Evolutionary conservation across 2,329 filamentous ascomycete genomes (phyloP), one percentile per base, ranked within the genome.

Genomic region (Cercospora zeae-maydis): DNA sequence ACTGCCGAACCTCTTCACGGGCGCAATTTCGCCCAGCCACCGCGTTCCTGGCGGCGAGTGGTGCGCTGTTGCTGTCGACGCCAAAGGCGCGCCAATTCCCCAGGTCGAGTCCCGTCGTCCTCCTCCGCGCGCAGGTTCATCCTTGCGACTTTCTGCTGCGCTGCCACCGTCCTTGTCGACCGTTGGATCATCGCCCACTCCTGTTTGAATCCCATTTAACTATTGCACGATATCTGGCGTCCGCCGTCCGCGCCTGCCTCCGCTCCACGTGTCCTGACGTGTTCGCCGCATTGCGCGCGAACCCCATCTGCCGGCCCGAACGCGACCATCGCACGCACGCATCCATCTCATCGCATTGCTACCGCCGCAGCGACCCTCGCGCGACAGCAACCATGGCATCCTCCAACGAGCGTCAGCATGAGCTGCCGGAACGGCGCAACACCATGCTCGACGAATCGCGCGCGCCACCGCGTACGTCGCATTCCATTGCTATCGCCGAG

Each of bases 371-470:
- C 10, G 24, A 39, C 19, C 19, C 10, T 45, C 34, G 37, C 49
- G 49, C 33, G 31, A 45, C 21, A 19, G 51, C 34, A 45, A 52
- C 54, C 49, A 58, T 59, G 57, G 19, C 57, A 34, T 31, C 57
- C 30, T 59, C 57, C 14, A 52, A 37, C 45, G 42, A 52, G n/a
- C 57, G 57, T 21, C 42, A 59, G 61, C 62, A 64, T 34, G 30
- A 27, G 47, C 79, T 91, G 67, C 88, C 88, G 34, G 77, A 79
- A 70, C 81, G 81, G 77, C 81, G 83, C 73, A 91, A 91, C 75
- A 87, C 85, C 67, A 81, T 90, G 66, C 83, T 91, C 76, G 81
- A 76, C 59, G 76, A 84, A 27, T 84, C 87, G 64, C 82, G 85
- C 68, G 80, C 88, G 59, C 88, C 88, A 58, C 73, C 80, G 57